Base-by-base conservation (phyloP, 139 green algal species). In the Gonium pectorale region DNA sequence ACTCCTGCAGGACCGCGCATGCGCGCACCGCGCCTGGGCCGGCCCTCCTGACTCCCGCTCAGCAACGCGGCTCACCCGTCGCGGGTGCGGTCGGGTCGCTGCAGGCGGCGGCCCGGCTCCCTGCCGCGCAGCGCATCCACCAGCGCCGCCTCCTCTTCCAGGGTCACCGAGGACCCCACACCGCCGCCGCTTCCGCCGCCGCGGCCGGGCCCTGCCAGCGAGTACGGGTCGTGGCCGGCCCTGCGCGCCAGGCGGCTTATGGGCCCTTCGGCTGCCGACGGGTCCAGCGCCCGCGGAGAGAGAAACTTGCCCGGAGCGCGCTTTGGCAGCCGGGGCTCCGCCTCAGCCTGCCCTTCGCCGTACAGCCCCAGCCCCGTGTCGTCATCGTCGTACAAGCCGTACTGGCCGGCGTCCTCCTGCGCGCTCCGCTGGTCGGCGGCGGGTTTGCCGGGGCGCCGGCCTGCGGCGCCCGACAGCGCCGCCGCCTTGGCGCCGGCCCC, bases 371-470 rank as follows among this genome's bases (percentile, higher is more conserved):
- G 35, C 17, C 60, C 8, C 3, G 41, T 60, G 44, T n/a, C n/a
- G 63, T 69, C 63, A 8, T 71, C 59, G 19, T 82, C 75, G 60
- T 71, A 71, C 56, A 81, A 15, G 52, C 73, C 73, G 52, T 81
- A 81, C 54, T 13, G 38, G 5, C 54, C 73, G 54, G 52, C 54
- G 46, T n/a, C 70, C 46, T 79, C 70, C 46, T 79, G 70, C 33
- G 29, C 70, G 40, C 29, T 41, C 43, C 60, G 68, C 43, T 41
- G 43, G 6, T 44, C 68, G 41, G 68, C 68, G 5, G 62, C 62
- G 5, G 62, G 6, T 6, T 29, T 31, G 56, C 19, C 56, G 56
- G 6, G 19, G 56, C 56, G 64, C 64, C 54, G 38, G 35, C 64
- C 21, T 33, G 64, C 64, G 15, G 64, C 31, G 17, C 56, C 17